Conservation (phyloP, 768 basidiomycete genomes). For the Candolleomyces eurysporus region DNA sequence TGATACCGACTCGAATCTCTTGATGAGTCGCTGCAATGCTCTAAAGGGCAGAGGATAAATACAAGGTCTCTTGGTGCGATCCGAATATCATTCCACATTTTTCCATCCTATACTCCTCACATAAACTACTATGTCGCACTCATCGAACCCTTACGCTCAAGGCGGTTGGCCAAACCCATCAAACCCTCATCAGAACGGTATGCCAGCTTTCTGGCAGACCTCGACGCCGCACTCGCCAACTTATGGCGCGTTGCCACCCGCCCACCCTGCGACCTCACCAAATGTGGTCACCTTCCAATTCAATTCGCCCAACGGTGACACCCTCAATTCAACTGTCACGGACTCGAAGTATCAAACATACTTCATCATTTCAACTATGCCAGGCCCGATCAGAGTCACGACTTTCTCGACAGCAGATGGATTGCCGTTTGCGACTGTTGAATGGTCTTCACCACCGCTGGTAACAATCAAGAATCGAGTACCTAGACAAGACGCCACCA, state of each 20-base stretch:
- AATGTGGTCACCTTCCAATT: conserved; percentile 17
- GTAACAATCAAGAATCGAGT: conserved; percentile 11
- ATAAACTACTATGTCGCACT: neutral
- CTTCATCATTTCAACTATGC: conserved; percentile 17
- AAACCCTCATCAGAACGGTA: conserved; percentile 2
- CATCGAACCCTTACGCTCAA: conserved; percentile 19
- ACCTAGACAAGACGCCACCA: conserved; percentile 14
- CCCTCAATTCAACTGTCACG: conserved; percentile 17
- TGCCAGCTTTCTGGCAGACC: conserved; percentile 1
- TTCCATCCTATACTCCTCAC: neutral
- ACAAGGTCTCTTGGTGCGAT: neutral
- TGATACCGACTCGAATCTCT: neutral
- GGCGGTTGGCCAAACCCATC: conserved; percentile 18
- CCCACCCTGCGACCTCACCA: conserved; percentile 15
- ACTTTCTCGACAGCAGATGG: conserved; percentile 14
- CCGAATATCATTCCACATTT: neutral
- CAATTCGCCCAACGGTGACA: conserved; percentile 16
- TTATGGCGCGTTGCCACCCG: conserved; percentile 18
- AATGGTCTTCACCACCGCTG: conserved; percentile 17
- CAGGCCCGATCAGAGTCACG: conserved; percentile 9
- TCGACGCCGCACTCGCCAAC: conserved; percentile 13
- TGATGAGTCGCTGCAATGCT: neutral
- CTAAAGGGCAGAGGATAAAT: neutral
- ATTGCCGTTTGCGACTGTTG: conserved; percentile 13
- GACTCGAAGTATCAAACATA: conserved; percentile 15